These are phyloP conservation scores for Leishmania lainsoni DNA, from an alignment of 208 protist species.

Conservation along the genomic window DNA sequence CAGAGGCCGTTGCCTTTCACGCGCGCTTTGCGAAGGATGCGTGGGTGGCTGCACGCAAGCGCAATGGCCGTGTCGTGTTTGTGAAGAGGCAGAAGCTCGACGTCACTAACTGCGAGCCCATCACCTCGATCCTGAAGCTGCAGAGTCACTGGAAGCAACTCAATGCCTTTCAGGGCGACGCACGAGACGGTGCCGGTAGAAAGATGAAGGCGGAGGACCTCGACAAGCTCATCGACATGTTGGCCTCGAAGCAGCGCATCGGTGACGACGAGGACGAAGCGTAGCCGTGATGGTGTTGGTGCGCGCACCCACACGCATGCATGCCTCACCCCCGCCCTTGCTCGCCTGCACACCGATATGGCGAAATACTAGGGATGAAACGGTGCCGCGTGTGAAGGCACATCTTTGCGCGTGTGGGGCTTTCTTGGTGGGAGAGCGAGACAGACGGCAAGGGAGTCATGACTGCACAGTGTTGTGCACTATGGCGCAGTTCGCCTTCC, in stretches of 20 bases:
- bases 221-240: slow-evolving; percentile 73
- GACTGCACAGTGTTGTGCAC: neutral
- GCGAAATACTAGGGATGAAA: neutral
- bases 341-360: neutral
- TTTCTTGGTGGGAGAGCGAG: neutral
- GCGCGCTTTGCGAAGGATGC: slow-evolving; percentile 33
- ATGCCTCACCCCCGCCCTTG: neutral
- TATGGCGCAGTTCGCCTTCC: neutral
- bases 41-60: slow-evolving; percentile 55
- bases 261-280: slow-evolving; percentile 24
- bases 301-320: neutral
- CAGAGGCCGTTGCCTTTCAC: slow-evolving; percentile 85
- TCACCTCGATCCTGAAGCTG: slow-evolving; percentile 78
- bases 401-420: neutral
- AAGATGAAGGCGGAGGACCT: slow-evolving; percentile 39
- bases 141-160: slow-evolving; percentile 72
- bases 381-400: neutral
- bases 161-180: slow-evolving; percentile 55
- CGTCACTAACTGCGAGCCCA: slow-evolving; percentile 68
- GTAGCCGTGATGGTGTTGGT: neutral
- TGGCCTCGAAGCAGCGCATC: slow-evolving; percentile 72
- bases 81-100: slow-evolving; percentile 57
- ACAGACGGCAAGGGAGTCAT: neutral
- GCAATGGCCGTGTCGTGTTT: slow-evolving; percentile 34
- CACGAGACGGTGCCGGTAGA: slow-evolving; percentile 21